These are phyloP conservation scores for Alisma plantagoaquatica DNA, from an alignment of 106 monocot genomes.

Conservation along the genomic window DNA sequence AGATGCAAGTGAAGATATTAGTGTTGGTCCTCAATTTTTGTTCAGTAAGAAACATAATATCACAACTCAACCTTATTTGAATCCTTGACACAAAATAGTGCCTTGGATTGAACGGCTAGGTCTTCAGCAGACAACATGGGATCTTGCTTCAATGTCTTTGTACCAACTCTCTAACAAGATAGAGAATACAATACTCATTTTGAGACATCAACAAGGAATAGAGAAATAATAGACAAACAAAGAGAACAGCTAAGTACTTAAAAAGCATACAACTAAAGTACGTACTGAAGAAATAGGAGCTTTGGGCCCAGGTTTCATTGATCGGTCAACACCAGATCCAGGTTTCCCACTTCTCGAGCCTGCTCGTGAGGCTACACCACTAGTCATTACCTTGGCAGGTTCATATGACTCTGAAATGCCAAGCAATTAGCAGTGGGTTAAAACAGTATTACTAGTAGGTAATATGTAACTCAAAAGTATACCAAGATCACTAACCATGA, in stretches of 20 bases:
- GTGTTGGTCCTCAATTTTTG: no score
- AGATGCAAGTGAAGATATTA: slow-evolving; percentile 2
- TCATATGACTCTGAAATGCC: slow-evolving; percentile 43
- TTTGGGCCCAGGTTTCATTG: slow-evolving; percentile 45
- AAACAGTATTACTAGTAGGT: no score
- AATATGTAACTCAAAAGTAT: no score
- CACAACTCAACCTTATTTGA: slow-evolving; percentile 96
- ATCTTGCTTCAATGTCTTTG: slow-evolving; percentile 57
- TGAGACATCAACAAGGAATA: not conserved
- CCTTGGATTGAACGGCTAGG: slow-evolving; percentile 72
- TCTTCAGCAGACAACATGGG: slow-evolving; percentile 72
- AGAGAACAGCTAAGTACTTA: slow-evolving; percentile 29
- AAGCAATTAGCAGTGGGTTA: no score
- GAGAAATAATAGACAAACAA: not conserved
- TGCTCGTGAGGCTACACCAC: slow-evolving; percentile 35
- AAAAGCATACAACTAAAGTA: no score
- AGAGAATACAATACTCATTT: not conserved
- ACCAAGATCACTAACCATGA: slow-evolving; percentile 58
- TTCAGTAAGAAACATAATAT: no score
- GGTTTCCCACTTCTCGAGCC: slow-evolving; percentile 50
- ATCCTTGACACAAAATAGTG: slow-evolving; percentile 89
- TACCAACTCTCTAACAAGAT: slow-evolving; percentile 42
- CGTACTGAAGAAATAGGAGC: no score
- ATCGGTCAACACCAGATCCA: slow-evolving; percentile 20
- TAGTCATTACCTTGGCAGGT: slow-evolving; percentile 22